phyloP scores from a whole-genome alignment of 163 green algal genomes.

The Chlamydomonas reinhardtii region DNA sequence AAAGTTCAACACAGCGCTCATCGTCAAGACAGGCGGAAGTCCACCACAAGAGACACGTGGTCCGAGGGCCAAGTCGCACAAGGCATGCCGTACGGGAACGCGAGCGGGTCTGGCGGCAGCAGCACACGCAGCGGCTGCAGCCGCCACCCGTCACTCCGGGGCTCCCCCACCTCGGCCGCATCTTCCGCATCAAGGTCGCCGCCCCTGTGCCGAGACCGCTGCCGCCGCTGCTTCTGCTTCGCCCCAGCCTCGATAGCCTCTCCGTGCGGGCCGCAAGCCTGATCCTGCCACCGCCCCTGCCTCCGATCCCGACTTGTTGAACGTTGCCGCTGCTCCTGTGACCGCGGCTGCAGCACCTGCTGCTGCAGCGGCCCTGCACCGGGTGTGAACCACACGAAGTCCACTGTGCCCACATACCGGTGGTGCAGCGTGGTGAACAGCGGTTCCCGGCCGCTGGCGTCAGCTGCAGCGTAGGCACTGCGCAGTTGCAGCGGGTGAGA shows the following conservation, averaged over 20 bases:
- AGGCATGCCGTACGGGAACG: constrained; percentile 69
- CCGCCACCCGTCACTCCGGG: background rate
- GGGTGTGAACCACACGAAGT: constrained; percentile 79
- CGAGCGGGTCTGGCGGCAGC: constrained; percentile 22
- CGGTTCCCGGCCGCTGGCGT: constrained; percentile 66
- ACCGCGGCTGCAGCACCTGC: too few relatives aligned
- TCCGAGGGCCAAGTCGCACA: constrained; percentile 69
- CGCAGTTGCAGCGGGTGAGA: constrained; percentile 3
- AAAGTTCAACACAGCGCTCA: too few relatives aligned
- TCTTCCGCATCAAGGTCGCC: background rate
- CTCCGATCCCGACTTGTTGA: too few relatives aligned
- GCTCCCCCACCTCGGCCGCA: background rate
- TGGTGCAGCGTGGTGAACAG: constrained; percentile 76
- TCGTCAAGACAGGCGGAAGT: constrained; percentile 60
- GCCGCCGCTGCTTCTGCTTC: too few relatives aligned
- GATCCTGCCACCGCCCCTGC: background rate
- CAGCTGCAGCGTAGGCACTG: constrained; percentile 19
- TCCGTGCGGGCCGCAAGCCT: too few relatives aligned
- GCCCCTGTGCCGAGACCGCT: background rate
- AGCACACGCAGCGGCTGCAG: constrained; percentile 25
- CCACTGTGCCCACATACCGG: constrained; percentile 79
- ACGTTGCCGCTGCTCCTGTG: background rate
- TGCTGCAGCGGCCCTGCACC: background rate
- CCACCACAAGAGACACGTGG: constrained; percentile 74
- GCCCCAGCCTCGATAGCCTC: too few relatives aligned